phyloP scores from a whole-genome alignment of 2,329 filamentous ascomycete species.

The Pseudofabraea citricarpa region DNA sequence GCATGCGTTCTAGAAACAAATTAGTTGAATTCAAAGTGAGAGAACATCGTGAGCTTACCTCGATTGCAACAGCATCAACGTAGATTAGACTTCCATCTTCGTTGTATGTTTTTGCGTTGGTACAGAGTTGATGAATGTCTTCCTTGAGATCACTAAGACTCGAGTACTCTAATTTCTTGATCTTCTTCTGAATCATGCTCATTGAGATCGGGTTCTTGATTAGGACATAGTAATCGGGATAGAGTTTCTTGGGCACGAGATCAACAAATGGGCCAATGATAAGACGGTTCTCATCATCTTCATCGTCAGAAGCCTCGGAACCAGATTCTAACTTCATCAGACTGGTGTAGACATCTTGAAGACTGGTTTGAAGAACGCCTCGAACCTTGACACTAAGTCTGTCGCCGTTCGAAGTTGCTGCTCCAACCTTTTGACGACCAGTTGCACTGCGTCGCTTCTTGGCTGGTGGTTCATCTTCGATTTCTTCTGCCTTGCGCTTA shows the following conservation, averaged over 20 bases:
- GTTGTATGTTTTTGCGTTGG: slow-evolving; percentile 93
- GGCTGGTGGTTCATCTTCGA: slow-evolving; percentile 69
- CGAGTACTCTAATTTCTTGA: slow-evolving; percentile 92
- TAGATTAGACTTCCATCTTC: slow-evolving; percentile 92
- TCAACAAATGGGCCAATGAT: slow-evolving; percentile 95
- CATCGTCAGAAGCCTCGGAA: slow-evolving; percentile 52
- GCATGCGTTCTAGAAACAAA: slow-evolving; percentile 48
- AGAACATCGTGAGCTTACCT: slow-evolving; percentile 54
- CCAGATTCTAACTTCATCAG: slow-evolving; percentile 83
- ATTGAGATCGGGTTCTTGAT: slow-evolving; percentile 93
- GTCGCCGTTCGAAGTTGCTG: slow-evolving; percentile 35
- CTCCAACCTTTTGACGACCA: slow-evolving; percentile 55
- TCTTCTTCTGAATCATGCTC: slow-evolving; percentile 90
- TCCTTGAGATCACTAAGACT: slow-evolving; percentile 73
- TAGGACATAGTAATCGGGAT: slow-evolving; percentile 91
- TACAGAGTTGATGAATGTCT: slow-evolving; percentile 80
- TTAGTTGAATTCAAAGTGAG: slow-evolving; percentile 26
- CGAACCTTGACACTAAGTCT: slow-evolving; percentile 67
- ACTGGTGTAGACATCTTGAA: slow-evolving; percentile 72
- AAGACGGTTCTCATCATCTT: slow-evolving; percentile 59
- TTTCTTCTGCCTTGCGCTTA: slow-evolving; percentile 77
- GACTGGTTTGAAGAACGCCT: slow-evolving; percentile 70
- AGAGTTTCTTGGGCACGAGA: slow-evolving; percentile 81
- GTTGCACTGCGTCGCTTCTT: slow-evolving; percentile 75
- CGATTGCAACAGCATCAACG: slow-evolving; percentile 86